Evolutionary conservation across 257 asterid genomes (phyloP), one percentile per base, ranked within the genome.

Genomic region (Leptodermis oblonga): DNA sequence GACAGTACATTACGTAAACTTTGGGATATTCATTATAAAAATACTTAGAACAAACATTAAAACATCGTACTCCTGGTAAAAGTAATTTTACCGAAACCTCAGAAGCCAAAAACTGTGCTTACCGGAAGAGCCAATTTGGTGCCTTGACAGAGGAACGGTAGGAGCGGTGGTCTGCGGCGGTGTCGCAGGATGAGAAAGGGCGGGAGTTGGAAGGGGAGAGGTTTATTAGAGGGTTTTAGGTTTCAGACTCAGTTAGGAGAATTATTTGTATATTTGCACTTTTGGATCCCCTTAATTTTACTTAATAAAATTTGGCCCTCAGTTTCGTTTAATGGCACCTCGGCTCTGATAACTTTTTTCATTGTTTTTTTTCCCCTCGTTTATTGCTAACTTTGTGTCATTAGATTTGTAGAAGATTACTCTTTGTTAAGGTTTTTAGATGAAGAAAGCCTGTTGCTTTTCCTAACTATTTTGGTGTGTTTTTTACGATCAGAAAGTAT

Each of bases 221-320:
- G 55, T 36, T 64, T n/a, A n/a, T 64, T 14, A 41, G 69, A 25
- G 69, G 69, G 55, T 43, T 42, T 43, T 13, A 20, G 54, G 41
- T 4, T 64, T 63, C 23, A 17, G 62, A 3, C 2, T 39, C 43
- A 10, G 51, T 7, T 4, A 13, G 25, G 12, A 55, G 20, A 2
- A 12, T 10, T 0, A 5, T 10, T n/a, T 5, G 58, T 18, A 0
- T 5, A 23, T 55, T 23, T 55, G 26, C 36, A 26, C 62, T 11
- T 55, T 10, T 12, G 20, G n/a, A 45, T 3, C 51, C 43, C 51
- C 51, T 7, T 45, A 45, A 45, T 45, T 45, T 45, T 20, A 45
- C 51, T 45, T 45, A 45, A 45, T 45, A 45, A 15, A 5, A 45
- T 55, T 55, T 9, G 17, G 18, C 33, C 33, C 36, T 25, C 25